Base-by-base conservation (phyloP, 2,329 filamentous ascomycete species). In the Teratosphaeria gauchensis region DNA sequence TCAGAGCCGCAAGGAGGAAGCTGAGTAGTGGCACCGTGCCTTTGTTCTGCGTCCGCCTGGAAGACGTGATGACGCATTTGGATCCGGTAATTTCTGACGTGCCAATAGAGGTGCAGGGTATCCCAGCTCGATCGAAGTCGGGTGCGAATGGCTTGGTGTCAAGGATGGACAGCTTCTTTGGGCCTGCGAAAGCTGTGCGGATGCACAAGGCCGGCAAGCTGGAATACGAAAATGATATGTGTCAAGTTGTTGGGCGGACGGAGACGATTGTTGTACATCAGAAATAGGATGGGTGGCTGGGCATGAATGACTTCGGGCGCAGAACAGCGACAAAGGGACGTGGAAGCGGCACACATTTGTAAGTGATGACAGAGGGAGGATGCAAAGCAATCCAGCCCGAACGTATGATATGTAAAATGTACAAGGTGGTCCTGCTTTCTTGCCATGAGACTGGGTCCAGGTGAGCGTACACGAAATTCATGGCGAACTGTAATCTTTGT, bases 61-160 rank as follows among this genome's bases (percentile, higher is more conserved):
- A 54, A n/a, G 64, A 64, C 24, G 58, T 65, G 3, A 53, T 59
- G 19, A 56, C 56, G 21, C 57, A 61, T 35, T 51, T 63, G 9
- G 24, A 62, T 53, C 57, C 59, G 16, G 38, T 57, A 7, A 51
- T 59, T 11, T 24, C 30, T 14, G 57, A 53, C 33, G n/a, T n/a
- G 30, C 16, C 56, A 5, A 54, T 54, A 19, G 56, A 58, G 11
- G 52, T 54, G 11, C 30, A 32, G 21, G 33, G 19, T 38, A 6
- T 54, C 14, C 11, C 33, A 12, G 14, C n/a, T 11, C 51, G 28
- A 4, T 30, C 30, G 11, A 58, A 31, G 21, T 7, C 21, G 16
- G 56, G 51, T n/a, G n/a, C 35, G 9, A 48, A 58, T 32, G 51
- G 35, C 51, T 31, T 46, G 6, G 6, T 32, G 30, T 5, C 30